Conservation (phyloP, 805 yeast genomes). For the Lipomyces chichibuensis region DNA sequence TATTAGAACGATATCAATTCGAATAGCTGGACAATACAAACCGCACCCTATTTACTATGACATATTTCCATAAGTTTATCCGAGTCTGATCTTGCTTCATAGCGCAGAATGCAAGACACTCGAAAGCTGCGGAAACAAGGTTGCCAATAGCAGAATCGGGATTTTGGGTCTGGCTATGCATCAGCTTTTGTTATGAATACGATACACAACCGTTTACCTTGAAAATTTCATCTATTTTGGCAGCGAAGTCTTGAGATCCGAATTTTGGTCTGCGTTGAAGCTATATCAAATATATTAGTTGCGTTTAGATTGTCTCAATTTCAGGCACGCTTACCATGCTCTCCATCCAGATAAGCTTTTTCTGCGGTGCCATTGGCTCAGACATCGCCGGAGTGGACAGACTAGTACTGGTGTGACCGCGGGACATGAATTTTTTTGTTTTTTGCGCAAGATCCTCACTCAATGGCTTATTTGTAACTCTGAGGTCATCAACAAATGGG, state of each 20-base stretch:
- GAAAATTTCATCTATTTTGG: background rate
- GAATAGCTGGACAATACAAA: background rate
- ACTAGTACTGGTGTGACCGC: background rate
- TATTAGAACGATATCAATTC: background rate
- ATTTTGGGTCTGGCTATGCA: conserved; percentile 2
- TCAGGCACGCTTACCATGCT: conserved; percentile 8
- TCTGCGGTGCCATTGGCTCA: background rate
- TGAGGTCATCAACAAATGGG: conserved; percentile 11
- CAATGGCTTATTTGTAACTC: conserved; percentile 17
- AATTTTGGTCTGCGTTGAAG: conserved; percentile 18
- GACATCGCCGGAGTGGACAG: background rate
- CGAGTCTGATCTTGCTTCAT: conserved; percentile 24
- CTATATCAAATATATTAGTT: background rate
- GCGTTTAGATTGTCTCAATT: background rate
- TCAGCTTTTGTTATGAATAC: background rate
- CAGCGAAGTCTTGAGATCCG: conserved; percentile 14
- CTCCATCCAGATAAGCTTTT: conserved; percentile 21
- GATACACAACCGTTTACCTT: background rate
- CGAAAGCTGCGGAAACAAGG: conserved; percentile 20
- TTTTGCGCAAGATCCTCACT: conserved; percentile 9
- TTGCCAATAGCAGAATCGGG: conserved; percentile 21
- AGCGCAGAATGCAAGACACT: conserved; percentile 15
- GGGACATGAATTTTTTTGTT: background rate
- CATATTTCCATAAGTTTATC: conserved; percentile 24
- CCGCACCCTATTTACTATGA: conserved; percentile 28